A percentile compares a stretch with the other conserved stretches of the same genome.
Conservation (phyloP, 345 rosid species). For the Eucalyptus marginata region DNA sequence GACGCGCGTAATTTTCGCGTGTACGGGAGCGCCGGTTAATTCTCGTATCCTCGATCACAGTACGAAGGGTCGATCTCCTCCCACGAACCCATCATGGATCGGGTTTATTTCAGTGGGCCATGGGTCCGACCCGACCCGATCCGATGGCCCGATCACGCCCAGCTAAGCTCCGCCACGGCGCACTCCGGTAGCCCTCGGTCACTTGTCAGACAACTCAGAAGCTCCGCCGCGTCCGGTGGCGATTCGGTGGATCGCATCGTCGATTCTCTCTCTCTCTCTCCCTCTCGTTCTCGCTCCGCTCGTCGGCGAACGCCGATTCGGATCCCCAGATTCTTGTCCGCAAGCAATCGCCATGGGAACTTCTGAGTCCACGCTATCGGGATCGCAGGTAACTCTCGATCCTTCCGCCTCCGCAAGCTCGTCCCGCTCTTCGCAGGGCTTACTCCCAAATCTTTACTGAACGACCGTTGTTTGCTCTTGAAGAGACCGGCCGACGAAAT, state of each 20-base stretch:
- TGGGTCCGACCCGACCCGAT: background rate
- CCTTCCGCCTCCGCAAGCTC: background rate
- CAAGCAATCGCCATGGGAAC: background rate
- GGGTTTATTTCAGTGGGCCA: background rate
- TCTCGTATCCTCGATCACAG: background rate
- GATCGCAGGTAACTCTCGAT: conserved; percentile 27
- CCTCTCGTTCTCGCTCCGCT: background rate
- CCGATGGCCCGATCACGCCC: background rate
- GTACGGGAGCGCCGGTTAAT: background rate
- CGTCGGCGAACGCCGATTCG: background rate
- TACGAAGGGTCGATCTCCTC: background rate
- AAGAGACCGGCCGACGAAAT: conserved; percentile 48
- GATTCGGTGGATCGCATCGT: background rate
- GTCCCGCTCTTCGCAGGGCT: background rate
- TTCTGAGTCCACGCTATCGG: conserved; percentile 27
- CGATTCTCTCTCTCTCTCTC: background rate
- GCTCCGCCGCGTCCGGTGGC: background rate
- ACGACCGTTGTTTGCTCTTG: background rate
- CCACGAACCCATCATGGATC: background rate
- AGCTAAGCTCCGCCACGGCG: background rate
- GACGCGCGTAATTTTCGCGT: background rate
- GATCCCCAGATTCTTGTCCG: background rate
- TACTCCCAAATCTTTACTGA: background rate
- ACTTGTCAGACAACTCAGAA: background rate
- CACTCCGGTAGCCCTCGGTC: background rate